Evolutionary conservation across 2,329 filamentous ascomycete genomes (phyloP).

Genomic region (Lasiodiplodia theobromae): DNA sequence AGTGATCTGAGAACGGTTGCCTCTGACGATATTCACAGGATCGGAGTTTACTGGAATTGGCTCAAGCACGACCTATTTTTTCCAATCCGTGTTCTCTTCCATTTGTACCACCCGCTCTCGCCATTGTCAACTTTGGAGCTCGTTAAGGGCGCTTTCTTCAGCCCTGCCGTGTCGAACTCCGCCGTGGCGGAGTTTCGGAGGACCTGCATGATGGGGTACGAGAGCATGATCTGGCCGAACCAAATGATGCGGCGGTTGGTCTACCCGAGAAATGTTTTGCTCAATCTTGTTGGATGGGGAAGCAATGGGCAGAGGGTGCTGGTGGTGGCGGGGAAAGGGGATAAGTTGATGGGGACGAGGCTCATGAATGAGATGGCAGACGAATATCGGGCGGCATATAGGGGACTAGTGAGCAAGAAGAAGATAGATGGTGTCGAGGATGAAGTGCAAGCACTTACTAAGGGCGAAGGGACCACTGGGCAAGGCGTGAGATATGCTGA

Average conservation of each 20-base stretch:
- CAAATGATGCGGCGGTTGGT: constrained; percentile 57
- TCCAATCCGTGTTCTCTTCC: constrained; percentile 54
- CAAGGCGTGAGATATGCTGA: constrained; percentile 53
- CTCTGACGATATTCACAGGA: constrained; percentile 33
- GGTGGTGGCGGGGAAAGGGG: constrained; percentile 45
- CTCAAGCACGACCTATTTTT: constrained; percentile 58
- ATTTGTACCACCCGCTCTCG: constrained; percentile 59
- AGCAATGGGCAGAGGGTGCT: constrained; percentile 41
- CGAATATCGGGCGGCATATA: constrained; percentile 46
- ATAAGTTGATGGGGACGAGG: constrained; percentile 51
- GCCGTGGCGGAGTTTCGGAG: constrained; percentile 54
- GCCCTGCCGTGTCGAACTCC: constrained; percentile 49
- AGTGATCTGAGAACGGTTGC: neutral
- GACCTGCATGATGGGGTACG: constrained; percentile 54
- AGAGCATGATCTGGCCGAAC: constrained; percentile 61
- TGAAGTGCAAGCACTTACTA: neutral
- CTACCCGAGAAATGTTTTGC: constrained; percentile 50
- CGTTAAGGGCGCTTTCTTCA: constrained; percentile 60
- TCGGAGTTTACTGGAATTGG: constrained; percentile 57
- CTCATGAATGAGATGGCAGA: constrained; percentile 47
- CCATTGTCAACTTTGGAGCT: constrained; percentile 60
- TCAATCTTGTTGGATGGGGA: constrained; percentile 42
- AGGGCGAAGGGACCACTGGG: constrained; percentile 19
- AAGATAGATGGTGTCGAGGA: constrained; percentile 40
- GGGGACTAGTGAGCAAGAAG: constrained; percentile 39